Evolutionary conservation across 2,329 filamentous ascomycete species (phyloP), one percentile per base, ranked within the genome.

Genomic region (Monilinia polystroma): DNA sequence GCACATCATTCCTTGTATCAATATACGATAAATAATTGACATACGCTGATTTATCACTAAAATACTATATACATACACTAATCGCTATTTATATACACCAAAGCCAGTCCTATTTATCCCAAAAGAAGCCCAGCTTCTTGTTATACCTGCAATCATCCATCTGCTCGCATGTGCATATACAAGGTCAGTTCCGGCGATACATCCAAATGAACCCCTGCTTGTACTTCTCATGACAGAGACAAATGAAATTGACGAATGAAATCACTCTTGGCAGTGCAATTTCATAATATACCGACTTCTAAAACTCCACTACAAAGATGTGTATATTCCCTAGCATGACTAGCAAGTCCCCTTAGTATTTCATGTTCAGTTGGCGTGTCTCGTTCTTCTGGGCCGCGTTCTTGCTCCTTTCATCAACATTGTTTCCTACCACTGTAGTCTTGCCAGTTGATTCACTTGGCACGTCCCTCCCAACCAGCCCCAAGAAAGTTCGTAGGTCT

Each of bases 401-500:
- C 11, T 4, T 12, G 38, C 29, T 16, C n/a, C 58, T 26, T 26
- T 60, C 58, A 8, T 8, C 58, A 18, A 60, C 26, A 51, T 60
- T 29, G n/a, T 51, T 26, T 20, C 14, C 12, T 23, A 26, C 29
- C 7, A 3, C 32, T 12, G 11, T 26, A 8, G 20, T 51, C 29
- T 26, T 60, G 29, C 8, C 29, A 60, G 49, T 14, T 1, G 38
- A 63, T 55, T 41, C 35, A 43, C 11, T n/a, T 16, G 26, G 26
- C 23, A 20, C 11, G 49, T 55, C 60, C 10, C 49, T 55, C 23
- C 49, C 60, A 63, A 63, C 55, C 23, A 41, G n/a, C n/a, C 35
- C 35, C 11, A 63, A 29, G 38, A 63, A 53, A 11, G 49, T 5
- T n/a, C 49, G 23, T 45, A 76, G 51, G 67, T 76, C 73, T 55